Evolutionary conservation across 2,329 filamentous ascomycete species (phyloP), one percentile per base, ranked within the genome.

Genomic region (Claviceps pazoutovae): DNA sequence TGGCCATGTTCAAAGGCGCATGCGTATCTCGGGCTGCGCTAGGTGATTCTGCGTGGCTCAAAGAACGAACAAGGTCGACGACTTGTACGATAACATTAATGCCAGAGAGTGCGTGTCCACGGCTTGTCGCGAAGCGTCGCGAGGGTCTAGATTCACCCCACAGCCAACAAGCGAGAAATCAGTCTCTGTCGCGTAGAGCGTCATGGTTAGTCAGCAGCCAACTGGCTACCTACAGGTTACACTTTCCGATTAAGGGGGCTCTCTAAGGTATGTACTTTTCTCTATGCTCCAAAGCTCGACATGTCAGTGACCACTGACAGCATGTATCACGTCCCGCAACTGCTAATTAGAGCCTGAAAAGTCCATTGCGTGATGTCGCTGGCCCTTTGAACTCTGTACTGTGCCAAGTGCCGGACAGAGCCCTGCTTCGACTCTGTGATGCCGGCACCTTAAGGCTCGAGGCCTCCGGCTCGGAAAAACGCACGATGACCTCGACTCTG

Each of bases 171-270:
- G 48, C 39, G 48, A 49, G 26, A 36, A 34, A 39, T 48, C 6
- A 19, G 4, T 26, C 23, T 47, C 8, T 47, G 36, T 38, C 3
- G 6, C 16, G 3, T 5, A 2, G 48, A 53, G 14, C 53, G 39
- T 8, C 36, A 19, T 47, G 36, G 21, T 51, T 51, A 51, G 49
- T 51, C 49, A 46, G 62, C 30, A 11, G 3, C 30, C 9, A 34
- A 34, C 9, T 34, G 9, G 30, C 30, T 34, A 11, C 30, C 4
- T 30, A 21, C 21, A 21, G 3, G 21, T 3, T 21, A 30, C 26
- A 7, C 8, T 30, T 30, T 9, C 30, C 9, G 9, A 11, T 11
- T 5, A 26, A 21, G 21, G 21, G 21, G 21, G 21, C 21, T 21
- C 4, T 21, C 2, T 21, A 21, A 19, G 19, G 19, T 19, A 21